These are phyloP conservation scores for Exophiala sp. DNA, from an alignment of 2,329 filamentous ascomycete genomes.

Conservation along the genomic window DNA sequence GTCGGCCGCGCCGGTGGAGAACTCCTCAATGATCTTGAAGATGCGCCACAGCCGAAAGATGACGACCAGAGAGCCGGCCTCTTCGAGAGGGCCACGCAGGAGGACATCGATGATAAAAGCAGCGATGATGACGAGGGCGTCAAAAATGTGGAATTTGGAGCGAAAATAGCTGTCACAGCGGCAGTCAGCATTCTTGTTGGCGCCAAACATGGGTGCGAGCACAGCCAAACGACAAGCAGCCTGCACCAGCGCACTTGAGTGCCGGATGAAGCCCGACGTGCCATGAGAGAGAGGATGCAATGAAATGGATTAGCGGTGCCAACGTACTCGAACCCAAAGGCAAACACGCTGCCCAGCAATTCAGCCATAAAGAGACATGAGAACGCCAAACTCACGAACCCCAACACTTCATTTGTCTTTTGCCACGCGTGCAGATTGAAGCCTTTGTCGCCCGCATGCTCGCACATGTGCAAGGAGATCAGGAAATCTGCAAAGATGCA, in stretches of 20 bases:
- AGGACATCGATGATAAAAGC: slow-evolving; percentile 59
- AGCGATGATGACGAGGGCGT: slow-evolving; percentile 56
- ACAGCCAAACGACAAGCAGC: too few species aligned
- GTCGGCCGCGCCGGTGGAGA: slow-evolving; percentile 58
- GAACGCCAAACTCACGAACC: slow-evolving; percentile 52
- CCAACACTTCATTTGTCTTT: slow-evolving; percentile 42
- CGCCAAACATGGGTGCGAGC: neutral
- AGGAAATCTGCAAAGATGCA: slow-evolving; percentile 50
- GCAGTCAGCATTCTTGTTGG: neutral
- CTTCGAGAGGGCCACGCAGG: slow-evolving; percentile 54
- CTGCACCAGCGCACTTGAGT: too few species aligned
- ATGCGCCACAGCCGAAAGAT: slow-evolving; percentile 62
- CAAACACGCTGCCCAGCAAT: slow-evolving; percentile 53
- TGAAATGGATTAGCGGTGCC: neutral
- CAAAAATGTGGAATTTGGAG: slow-evolving; percentile 58
- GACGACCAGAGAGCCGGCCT: slow-evolving; percentile 59
- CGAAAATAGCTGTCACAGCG: slow-evolving; percentile 47
- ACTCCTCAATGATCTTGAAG: slow-evolving; percentile 65
- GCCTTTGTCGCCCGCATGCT: slow-evolving; percentile 30
- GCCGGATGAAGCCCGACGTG: too few species aligned
- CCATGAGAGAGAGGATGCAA: too few species aligned
- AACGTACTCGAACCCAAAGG: slow-evolving; percentile 55
- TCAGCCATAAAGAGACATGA: slow-evolving; percentile 61
- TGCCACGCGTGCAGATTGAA: slow-evolving; percentile 31
- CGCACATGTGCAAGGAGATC: slow-evolving; percentile 47